Conservation (phyloP, 2,329 filamentous ascomycete species). For the Cytospora schulzeri region DNA sequence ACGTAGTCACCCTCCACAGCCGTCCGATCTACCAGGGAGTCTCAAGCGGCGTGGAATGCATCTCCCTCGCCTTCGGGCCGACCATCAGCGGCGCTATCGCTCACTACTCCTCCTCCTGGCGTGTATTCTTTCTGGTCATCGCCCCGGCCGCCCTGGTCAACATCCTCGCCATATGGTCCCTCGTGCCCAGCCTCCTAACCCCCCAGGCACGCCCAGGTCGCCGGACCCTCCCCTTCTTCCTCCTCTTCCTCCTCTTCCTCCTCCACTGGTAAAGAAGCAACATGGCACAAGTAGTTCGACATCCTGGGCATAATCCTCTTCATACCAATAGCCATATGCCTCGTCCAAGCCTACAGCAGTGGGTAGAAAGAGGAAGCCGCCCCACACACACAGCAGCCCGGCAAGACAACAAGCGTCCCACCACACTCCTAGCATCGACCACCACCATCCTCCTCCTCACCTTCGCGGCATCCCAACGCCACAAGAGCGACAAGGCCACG, state of each 20-base stretch:
- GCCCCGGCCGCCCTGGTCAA: background rate
- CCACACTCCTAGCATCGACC: conserved; percentile 33
- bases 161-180: background rate
- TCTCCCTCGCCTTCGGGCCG: conserved; percentile 1
- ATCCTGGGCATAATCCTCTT: conserved; percentile 39
- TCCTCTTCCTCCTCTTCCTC: too few relatives aligned
- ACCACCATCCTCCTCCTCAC: conserved; percentile 45
- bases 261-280: too few relatives aligned
- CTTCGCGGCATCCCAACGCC: conserved; percentile 50
- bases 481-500: conserved; percentile 49
- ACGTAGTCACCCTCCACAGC: conserved; percentile 1
- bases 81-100: background rate
- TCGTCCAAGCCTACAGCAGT: conserved; percentile 54
- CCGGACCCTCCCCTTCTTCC: too few relatives aligned
- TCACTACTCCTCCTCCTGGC: background rate
- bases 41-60: conserved; percentile 1
- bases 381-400: too few relatives aligned
- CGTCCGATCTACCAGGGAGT: conserved; percentile 3
- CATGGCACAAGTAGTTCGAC: conserved; percentile 50
- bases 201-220: conserved; percentile 28
- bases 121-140: conserved; percentile 1
- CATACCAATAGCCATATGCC: background rate
- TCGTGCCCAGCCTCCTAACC: background rate
- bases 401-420: too few relatives aligned
- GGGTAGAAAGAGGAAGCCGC: too few relatives aligned